Evolutionary conservation across 2,329 filamentous ascomycete genomes (phyloP).

Genomic region (Clarireedia homoeocarpa): DNA sequence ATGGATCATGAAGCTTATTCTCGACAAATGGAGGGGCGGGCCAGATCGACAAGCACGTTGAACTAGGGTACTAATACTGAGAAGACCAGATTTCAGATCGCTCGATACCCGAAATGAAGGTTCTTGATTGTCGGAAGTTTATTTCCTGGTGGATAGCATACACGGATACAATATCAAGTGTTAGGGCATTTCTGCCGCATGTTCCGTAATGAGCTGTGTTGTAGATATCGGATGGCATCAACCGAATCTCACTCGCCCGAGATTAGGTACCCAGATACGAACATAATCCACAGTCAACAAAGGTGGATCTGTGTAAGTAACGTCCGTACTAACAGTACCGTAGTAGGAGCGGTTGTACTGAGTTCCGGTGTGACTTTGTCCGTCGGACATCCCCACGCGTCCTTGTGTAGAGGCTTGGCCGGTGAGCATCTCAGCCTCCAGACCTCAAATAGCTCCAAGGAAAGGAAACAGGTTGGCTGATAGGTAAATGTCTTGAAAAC

Average conservation of each 20-base stretch:
- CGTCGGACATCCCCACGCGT: slow-evolving; percentile 11
- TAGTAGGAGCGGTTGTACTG: slow-evolving; percentile 4
- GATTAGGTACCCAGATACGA: slow-evolving; percentile 10
- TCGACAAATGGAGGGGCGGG: slow-evolving; percentile 3
- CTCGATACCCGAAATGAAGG: slow-evolving; percentile 4
- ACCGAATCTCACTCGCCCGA: slow-evolving; percentile 7
- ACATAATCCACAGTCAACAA: background rate
- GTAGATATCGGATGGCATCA: slow-evolving; percentile 2
- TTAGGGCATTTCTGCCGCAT: background rate
- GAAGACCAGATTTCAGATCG: slow-evolving; percentile 1
- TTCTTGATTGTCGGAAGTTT: background rate
- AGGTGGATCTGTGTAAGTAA: slow-evolving; percentile 8
- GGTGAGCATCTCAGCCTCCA: slow-evolving; percentile 3
- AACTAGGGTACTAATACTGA: background rate
- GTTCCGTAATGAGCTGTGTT: background rate
- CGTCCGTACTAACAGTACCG: slow-evolving; percentile 9
- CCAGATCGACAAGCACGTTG: background rate
- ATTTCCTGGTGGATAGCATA: background rate
- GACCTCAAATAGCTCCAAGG: background rate
- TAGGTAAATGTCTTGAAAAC: slow-evolving; percentile 4
- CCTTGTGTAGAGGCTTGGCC: background rate
- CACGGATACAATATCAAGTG: slow-evolving; percentile 9
- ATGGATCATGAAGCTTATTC: slow-evolving; percentile 8
- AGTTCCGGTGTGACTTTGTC: slow-evolving; percentile 10
- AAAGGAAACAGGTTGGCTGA: background rate